Evolutionary conservation across 257 asterid genomes (phyloP), one percentile per base, ranked within the genome.

Genomic region (Osmanthus fragrans): DNA sequence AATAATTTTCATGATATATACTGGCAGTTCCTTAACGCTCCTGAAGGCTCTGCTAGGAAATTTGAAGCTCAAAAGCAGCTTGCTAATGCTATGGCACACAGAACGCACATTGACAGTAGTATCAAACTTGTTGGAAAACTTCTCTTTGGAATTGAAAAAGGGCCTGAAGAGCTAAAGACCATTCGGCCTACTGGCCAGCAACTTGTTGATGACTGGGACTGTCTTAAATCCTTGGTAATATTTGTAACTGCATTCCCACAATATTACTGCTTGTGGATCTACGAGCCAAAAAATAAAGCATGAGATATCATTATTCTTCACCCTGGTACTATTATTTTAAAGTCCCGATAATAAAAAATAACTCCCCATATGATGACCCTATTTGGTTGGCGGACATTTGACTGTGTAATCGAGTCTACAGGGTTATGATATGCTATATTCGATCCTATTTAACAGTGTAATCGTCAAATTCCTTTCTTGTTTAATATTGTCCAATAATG

Each of bases 151-250:
- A 85, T 87, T 13, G 86, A 90, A 40, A 86, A 84, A 77, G 96
- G 96, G 71, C 82, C 92, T 76, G 74, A 86, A 84, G 80, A 89
- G 84, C 84, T 93, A 80, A 83, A 79, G 30, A 51, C 86, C 34
- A 79, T 88, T 42, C 89, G 95, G 68, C 92, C 94, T 40, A 56
- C 94, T 5, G 98, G 97, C 72, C 94, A 83, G 84, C 97, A 98
- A 47, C 94, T 96, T 68, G 97, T 86, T 65, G 90, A 93, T 82
- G 90, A 93, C 80, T 96, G 98, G 98, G 83, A 47, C 79, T 92
- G 99, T 89, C 93, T 96, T 36, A 96, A 90, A 87, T 90, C 99
- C 3, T 81, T 84, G 92, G 99, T 96, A 92, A 86, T 36, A 65
- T 19, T 58, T 19, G 72, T 37, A 40, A 37, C 30, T 71, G 63